phyloP scores from a whole-genome alignment of 768 basidiomycete species.

The Ramaria sp. region DNA sequence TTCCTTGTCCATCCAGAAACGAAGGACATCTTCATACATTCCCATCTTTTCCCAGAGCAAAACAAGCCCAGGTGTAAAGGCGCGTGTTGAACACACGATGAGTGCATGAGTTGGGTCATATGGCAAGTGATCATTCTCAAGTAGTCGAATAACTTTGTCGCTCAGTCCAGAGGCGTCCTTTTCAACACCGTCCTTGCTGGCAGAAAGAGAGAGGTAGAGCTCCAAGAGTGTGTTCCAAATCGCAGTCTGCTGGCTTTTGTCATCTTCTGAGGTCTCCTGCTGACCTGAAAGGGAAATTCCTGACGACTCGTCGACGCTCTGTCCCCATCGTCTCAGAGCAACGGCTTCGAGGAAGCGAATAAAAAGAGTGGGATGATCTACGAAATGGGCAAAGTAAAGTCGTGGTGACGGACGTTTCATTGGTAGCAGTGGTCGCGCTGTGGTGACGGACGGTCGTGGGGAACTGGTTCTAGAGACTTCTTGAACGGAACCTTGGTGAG shows the following conservation, averaged over 20 bases:
- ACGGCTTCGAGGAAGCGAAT: slow-evolving; percentile 84
- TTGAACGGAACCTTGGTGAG: slow-evolving; percentile 28
- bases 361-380: slow-evolving; percentile 79
- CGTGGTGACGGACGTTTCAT: slow-evolving; percentile 62
- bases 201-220: slow-evolving; percentile 67
- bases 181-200: slow-evolving; percentile 11
- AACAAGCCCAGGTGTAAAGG: slow-evolving; percentile 77
- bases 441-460: slow-evolving; percentile 16
- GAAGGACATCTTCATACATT: slow-evolving; percentile 91
- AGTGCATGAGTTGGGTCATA: slow-evolving; percentile 89
- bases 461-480: slow-evolving; percentile 23
- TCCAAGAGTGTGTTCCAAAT: slow-evolving; percentile 96
- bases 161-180: slow-evolving; percentile 22
- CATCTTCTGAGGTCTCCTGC: slow-evolving; percentile 27
- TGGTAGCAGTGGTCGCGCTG: slow-evolving; percentile 6
- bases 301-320: slow-evolving; percentile 36
- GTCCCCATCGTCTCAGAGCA: slow-evolving; percentile 68
- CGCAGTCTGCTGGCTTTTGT: slow-evolving; percentile 62
- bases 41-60: slow-evolving; percentile 87
- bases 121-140: slow-evolving; percentile 47
- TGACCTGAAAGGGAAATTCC: slow-evolving; percentile 11
- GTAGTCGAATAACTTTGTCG: slow-evolving; percentile 63
- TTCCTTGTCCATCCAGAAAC: slow-evolving; percentile 84
- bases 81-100: slow-evolving; percentile 82
- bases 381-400: slow-evolving; percentile 88